Conservation (phyloP, 495 filamentous ascomycete genomes). For the Geoglossum glabrum region DNA sequence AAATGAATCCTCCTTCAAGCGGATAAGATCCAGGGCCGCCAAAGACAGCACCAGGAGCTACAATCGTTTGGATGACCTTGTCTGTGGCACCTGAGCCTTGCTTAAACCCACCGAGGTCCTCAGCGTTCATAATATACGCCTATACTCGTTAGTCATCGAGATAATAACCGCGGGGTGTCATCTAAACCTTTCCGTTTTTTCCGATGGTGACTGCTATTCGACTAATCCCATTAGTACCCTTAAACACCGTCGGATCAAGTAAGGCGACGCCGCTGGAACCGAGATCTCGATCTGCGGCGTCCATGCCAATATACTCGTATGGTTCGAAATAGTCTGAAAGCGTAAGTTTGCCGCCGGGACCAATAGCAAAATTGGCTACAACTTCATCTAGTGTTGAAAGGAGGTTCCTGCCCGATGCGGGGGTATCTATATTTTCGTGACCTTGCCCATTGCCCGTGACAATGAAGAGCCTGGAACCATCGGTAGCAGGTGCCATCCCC, state of each 20-base stretch:
- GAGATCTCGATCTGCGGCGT: conserved; percentile 16
- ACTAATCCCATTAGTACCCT: conserved; percentile 11
- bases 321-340: conserved; percentile 17
- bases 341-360: conserved; percentile 9
- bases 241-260: conserved; percentile 15
- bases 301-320: conserved; percentile 13
- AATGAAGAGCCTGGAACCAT: conserved; percentile 20
- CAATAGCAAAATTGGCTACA: conserved; percentile 8
- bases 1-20: conserved; percentile 28
- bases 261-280: conserved; percentile 18
- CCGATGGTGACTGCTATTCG: conserved; percentile 16
- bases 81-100: conserved; percentile 13
- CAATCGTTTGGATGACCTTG: conserved; percentile 24
- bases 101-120: conserved; percentile 20
- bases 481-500: conserved; percentile 22
- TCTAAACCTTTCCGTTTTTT: conserved; percentile 17
- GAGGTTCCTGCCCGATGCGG: background rate
- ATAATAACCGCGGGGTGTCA: background rate
- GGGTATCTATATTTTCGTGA: background rate
- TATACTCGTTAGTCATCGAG: background rate
- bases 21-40: conserved; percentile 28
- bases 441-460: conserved; percentile 13
- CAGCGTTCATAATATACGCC: conserved; percentile 17
- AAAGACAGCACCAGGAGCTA: conserved; percentile 20
- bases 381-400: background rate